Percentiles rank a stretch among this genome's conserved stretches.
phyloP scores from a whole-genome alignment of 495 filamentous ascomycete genomes.

The Trichocladium uniseriatum region DNA sequence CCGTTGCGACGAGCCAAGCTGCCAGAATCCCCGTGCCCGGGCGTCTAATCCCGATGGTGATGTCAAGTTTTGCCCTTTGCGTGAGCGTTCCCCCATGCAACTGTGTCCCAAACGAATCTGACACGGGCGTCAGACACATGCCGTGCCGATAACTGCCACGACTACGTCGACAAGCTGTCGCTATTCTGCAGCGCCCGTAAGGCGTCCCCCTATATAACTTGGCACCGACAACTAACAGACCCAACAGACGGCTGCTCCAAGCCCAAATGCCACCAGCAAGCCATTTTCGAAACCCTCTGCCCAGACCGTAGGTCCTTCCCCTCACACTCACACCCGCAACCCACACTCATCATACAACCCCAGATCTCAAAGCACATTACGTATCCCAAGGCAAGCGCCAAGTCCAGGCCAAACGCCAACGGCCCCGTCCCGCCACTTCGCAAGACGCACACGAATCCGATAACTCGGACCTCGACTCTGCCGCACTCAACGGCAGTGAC shows the following conservation, averaged over 20 bases:
- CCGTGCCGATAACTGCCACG: constrained; percentile 11
- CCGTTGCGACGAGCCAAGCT: constrained; percentile 8
- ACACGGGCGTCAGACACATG: constrained; percentile 16
- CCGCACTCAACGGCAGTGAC: too few species aligned
- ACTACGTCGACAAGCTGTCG: constrained; percentile 10
- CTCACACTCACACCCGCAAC: too few species aligned
- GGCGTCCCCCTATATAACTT: neutral
- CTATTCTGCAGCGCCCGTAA: constrained; percentile 18
- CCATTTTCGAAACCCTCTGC: constrained; percentile 18
- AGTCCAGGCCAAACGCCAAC: neutral
- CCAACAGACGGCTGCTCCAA: constrained; percentile 15
- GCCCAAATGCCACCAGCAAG: constrained; percentile 12
- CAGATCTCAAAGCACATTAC: constrained; percentile 23
- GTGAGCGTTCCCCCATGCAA: neutral
- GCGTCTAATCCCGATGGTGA: neutral
- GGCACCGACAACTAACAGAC: neutral
- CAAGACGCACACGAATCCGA: neutral
- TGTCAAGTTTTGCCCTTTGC: constrained; percentile 15
- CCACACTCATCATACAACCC: too few species aligned
- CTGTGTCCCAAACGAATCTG: neutral
- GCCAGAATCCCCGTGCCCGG: constrained; percentile 6
- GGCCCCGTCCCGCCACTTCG: neutral
- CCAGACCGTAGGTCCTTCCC: constrained; percentile 9
- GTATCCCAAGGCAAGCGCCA: constrained; percentile 16
- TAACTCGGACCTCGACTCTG: neutral